Percentiles rank a stretch among this genome's conserved stretches.
phyloP scores from a whole-genome alignment of 2,329 filamentous ascomycete genomes.

The Aspergillus aculeatus region DNA sequence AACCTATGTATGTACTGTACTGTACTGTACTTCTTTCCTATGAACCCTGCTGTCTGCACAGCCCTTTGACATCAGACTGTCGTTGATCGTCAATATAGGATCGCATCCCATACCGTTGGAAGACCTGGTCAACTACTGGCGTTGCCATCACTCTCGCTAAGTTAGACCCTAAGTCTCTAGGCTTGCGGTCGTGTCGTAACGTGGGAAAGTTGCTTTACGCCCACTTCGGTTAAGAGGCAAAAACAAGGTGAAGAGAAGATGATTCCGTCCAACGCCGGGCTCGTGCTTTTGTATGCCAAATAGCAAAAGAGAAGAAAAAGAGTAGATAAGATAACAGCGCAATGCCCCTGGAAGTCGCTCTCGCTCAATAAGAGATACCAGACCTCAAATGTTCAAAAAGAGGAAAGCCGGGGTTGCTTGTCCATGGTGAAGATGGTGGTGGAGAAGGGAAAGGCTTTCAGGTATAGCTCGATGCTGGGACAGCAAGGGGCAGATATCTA shows the following conservation, averaged over 20 bases:
- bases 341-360: conserved; percentile 5
- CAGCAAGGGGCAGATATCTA: background rate
- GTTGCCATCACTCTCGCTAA: background rate
- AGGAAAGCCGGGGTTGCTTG: conserved; percentile 16
- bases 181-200: conserved; percentile 13
- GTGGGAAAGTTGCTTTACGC: conserved; percentile 19
- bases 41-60: background rate
- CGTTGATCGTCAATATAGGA: background rate
- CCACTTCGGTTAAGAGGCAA: conserved; percentile 7
- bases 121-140: background rate
- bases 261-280: conserved; percentile 17
- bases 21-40: background rate
- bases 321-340: conserved; percentile 13
- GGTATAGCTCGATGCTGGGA: conserved; percentile 10
- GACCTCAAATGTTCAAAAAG: conserved; percentile 6
- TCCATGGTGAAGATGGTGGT: background rate
- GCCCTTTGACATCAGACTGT: background rate
- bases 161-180: background rate
- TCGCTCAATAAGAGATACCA: conserved; percentile 10
- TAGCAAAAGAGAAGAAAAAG: conserved; percentile 17
- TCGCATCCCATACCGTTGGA: background rate
- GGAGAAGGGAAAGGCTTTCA: background rate
- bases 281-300: conserved; percentile 21
- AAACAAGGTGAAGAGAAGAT: conserved; percentile 1
- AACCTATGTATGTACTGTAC: background rate